Percentiles rank a stretch among this genome's conserved stretches.
Conservation (phyloP, 2,329 filamentous ascomycete species). For the Aaosphaeria pasadenensis region DNA sequence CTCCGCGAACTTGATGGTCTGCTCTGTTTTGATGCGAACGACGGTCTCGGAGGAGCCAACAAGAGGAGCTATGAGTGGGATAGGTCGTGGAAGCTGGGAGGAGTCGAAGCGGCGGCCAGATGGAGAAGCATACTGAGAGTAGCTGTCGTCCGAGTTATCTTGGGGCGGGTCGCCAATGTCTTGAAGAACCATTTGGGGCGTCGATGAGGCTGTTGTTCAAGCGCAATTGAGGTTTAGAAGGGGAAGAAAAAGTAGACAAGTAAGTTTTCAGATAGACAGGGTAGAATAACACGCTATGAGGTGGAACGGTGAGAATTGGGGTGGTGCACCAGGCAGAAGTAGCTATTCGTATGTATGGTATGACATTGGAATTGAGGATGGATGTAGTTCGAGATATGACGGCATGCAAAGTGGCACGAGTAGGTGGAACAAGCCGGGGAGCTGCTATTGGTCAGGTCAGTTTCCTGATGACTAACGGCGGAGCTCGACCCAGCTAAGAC, state of each 20-base stretch:
- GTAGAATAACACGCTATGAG: too few relatives aligned
- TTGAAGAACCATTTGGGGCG: conserved; percentile 39
- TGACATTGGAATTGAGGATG: too few relatives aligned
- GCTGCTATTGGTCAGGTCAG: too few relatives aligned
- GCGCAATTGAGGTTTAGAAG: background rate
- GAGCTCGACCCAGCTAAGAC: too few relatives aligned
- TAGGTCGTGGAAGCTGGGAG: conserved; percentile 34
- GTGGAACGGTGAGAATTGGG: too few relatives aligned
- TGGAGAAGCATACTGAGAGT: conserved; percentile 21
- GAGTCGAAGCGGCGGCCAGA: conserved; percentile 32
- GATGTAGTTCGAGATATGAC: too few relatives aligned
- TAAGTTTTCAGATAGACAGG: too few relatives aligned
- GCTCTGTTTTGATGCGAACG: conserved; percentile 26
- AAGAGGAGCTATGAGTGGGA: conserved; percentile 31
- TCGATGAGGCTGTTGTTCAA: background rate
- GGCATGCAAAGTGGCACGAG: too few relatives aligned
- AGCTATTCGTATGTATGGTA: too few relatives aligned
- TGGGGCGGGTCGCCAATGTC: conserved; percentile 29
- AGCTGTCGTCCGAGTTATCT: conserved; percentile 37
- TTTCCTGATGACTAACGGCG: too few relatives aligned
- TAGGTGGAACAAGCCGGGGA: too few relatives aligned
- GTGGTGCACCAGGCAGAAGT: too few relatives aligned
- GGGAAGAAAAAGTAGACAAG: background rate
- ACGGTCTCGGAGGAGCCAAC: conserved; percentile 24
- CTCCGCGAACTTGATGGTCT: conserved; percentile 30